Evolutionary conservation across 108 stramenopile genomes (phyloP).

Genomic region (Parietichytrium sp.): DNA sequence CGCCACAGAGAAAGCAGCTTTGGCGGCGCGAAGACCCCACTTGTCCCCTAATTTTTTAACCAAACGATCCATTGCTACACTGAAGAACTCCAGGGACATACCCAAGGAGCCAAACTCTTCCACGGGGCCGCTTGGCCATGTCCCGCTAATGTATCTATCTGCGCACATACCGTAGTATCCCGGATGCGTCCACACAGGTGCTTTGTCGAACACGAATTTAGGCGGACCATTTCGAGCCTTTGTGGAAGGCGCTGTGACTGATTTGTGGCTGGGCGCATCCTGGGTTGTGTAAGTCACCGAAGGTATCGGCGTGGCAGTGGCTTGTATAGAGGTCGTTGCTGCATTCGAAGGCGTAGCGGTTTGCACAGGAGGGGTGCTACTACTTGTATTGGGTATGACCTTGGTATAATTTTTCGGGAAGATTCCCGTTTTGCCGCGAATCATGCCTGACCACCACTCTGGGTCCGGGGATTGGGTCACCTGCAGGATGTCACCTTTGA

Average conservation of each 20-base stretch:
- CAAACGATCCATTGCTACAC: neutral
- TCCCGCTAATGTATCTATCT: neutral
- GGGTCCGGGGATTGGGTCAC: neutral
- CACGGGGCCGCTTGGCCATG: constrained; percentile 3
- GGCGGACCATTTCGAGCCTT: neutral
- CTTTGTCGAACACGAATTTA: neutral
- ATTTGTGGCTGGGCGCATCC: neutral
- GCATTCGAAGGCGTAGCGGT: neutral
- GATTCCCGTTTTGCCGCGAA: neutral
- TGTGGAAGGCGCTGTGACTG: neutral
- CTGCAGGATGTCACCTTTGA: neutral
- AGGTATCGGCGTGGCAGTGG: neutral
- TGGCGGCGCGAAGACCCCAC: neutral
- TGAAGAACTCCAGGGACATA: constrained; percentile 21
- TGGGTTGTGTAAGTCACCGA: neutral
- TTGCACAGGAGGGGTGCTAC: neutral
- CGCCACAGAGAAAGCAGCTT: neutral
- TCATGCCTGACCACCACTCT: constrained; percentile 13
- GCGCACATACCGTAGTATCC: constrained; percentile 27
- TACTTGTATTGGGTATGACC: neutral
- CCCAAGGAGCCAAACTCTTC: neutral
- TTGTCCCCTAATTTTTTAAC: neutral
- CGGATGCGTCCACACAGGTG: constrained; percentile 26
- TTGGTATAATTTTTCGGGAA: constrained; percentile 7
- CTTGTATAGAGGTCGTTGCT: neutral